These are phyloP conservation scores for Populus tremula DNA, from an alignment of 345 rosid species.

Conservation along the genomic window DNA sequence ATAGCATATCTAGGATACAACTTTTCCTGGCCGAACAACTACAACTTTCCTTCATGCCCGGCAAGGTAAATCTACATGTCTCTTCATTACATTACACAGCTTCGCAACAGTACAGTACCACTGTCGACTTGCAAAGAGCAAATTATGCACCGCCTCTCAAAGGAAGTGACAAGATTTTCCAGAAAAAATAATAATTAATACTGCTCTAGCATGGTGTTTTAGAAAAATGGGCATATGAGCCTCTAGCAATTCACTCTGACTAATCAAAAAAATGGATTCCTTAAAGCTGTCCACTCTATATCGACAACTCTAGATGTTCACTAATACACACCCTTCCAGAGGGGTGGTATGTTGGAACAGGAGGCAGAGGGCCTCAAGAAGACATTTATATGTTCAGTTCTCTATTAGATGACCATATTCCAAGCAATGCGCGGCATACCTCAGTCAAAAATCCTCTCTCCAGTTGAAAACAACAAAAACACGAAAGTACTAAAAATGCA, in stretches of 20 bases:
- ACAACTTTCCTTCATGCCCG: no score
- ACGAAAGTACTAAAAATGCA: constrained; percentile 73
- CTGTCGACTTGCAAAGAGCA: no score
- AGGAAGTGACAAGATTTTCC: no score
- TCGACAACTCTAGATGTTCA: constrained; percentile 11
- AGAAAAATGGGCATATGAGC: neutral
- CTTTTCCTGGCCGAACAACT: no score
- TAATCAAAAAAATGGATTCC: constrained; percentile 8
- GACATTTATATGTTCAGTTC: neutral
- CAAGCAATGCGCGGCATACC: neutral
- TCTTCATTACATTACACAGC: no score
- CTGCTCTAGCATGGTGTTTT: neutral
- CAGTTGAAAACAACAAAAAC: constrained; percentile 76
- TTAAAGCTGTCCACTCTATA: neutral
- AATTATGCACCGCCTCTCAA: no score
- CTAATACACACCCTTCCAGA: constrained; percentile 1
- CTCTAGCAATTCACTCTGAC: neutral
- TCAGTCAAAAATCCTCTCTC: constrained; percentile 96
- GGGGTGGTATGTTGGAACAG: constrained; percentile 1
- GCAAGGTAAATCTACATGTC: no score
- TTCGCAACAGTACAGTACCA: no score
- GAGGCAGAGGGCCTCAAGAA: neutral
- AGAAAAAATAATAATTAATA: no score
- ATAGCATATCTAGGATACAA: no score
- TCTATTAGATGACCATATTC: constrained; percentile 3